phyloP scores from a whole-genome alignment of 306 rosid species.

The Cicer chorassanicum region DNA sequence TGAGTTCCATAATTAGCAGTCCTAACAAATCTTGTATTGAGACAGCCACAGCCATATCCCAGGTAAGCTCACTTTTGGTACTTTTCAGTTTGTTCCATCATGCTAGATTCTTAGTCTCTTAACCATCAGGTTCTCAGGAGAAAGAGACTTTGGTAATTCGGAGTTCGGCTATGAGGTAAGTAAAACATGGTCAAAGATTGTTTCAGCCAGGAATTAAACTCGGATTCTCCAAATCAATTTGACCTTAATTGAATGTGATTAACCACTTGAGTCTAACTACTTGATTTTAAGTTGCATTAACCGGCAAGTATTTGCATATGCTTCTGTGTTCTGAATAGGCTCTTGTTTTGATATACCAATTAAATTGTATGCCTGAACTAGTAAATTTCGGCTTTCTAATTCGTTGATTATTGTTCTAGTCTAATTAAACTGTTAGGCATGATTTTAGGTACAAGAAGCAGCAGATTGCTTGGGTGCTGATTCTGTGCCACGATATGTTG shows the following conservation, averaged over 20 bases:
- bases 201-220: too few species aligned
- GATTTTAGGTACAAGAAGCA: constrained; percentile 84
- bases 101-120: constrained; percentile 9
- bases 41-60: constrained; percentile 74
- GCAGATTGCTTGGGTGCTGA: constrained; percentile 97
- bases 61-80: constrained; percentile 57
- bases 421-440: constrained; percentile 36
- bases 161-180: too few species aligned
- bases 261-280: too few species aligned
- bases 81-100: constrained; percentile 10
- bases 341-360: constrained; percentile 7
- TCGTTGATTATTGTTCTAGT: constrained; percentile 10
- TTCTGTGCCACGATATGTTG: constrained; percentile 82
- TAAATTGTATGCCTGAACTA: constrained; percentile 23
- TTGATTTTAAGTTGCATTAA: too few species aligned
- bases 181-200: too few species aligned
- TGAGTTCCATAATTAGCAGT: constrained; percentile 75
- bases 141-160: too few species aligned
- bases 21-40: constrained; percentile 71
- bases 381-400: not conserved
- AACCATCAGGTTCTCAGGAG: too few species aligned
- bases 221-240: too few species aligned
- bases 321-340: constrained; percentile 1
- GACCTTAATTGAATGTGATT: too few species aligned
- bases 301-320: constrained; percentile 28